Evolutionary conservation across 169 alveolate species (phyloP).

Genomic region (Cryptosporidium tyzzeri): DNA sequence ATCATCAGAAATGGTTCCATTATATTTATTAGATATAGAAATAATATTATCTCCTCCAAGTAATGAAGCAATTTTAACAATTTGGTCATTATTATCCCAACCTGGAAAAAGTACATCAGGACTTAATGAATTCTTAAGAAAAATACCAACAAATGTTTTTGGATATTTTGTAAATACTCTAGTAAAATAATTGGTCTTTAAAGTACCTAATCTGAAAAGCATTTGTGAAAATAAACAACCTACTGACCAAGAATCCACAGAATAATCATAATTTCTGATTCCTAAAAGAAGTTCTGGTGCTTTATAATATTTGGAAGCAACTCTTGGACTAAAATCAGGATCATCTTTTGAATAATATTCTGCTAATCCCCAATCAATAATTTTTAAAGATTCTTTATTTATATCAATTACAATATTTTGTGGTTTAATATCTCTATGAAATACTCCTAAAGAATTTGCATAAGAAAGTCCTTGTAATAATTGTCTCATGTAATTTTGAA

Average conservation of each 20-base stretch:
- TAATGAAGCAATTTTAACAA: constrained; percentile 56
- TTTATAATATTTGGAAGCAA: constrained; percentile 89
- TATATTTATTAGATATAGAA: constrained; percentile 22
- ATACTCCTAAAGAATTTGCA: constrained; percentile 73
- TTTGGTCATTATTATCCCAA: constrained; percentile 66
- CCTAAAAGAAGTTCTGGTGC: constrained; percentile 88
- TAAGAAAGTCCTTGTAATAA: constrained; percentile 21
- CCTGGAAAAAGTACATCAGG: constrained; percentile 69
- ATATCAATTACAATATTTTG: constrained; percentile 77
- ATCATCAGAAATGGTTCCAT: constrained; percentile 20
- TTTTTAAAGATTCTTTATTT: constrained; percentile 76
- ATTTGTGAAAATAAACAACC: constrained; percentile 91
- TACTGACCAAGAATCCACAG: constrained; percentile 88
- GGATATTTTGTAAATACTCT: constrained; percentile 27
- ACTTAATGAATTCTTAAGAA: neutral
- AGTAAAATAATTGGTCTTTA: constrained; percentile 29
- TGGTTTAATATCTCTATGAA: constrained; percentile 82
- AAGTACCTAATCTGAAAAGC: constrained; percentile 79
- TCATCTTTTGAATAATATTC: constrained; percentile 59
- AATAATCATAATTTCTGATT: constrained; percentile 84
- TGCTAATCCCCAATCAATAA: constrained; percentile 82
- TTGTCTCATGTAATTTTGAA: constrained; percentile 59
- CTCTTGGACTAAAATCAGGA: constrained; percentile 76
- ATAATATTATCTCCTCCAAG: constrained; percentile 59
- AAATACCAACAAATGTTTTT: constrained; percentile 29